Conservation (phyloP, 2,329 filamentous ascomycete genomes). For the Aureobasidium sp. region DNA sequence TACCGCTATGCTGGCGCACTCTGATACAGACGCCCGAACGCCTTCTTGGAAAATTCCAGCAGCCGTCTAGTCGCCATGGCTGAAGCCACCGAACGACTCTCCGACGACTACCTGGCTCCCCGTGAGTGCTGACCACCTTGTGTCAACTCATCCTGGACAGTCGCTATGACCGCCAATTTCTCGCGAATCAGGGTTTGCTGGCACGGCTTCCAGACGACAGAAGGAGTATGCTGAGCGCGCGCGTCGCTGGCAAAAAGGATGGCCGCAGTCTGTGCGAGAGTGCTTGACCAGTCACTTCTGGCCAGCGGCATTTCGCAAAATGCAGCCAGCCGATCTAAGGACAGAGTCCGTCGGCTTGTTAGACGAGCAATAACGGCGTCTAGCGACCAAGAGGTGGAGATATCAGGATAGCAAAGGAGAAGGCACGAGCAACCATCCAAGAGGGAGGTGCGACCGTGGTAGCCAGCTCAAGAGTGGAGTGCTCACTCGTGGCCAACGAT, state of each 20-base stretch:
- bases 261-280: slow-evolving; percentile 8
- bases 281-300: slow-evolving; percentile 7
- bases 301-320: background rate
- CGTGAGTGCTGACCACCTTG: background rate
- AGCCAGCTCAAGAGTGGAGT: background rate
- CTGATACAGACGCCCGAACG: slow-evolving; percentile 5
- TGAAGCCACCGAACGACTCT: slow-evolving; percentile 2
- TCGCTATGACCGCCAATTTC: slow-evolving; percentile 5
- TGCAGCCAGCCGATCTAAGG: slow-evolving; percentile 7
- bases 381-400: slow-evolving; percentile 7
- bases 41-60: slow-evolving; percentile 2
- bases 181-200: background rate
- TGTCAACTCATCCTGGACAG: background rate
- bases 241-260: slow-evolving; percentile 12
- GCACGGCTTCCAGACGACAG: background rate
- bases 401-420: slow-evolving; percentile 10
- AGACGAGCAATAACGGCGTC: slow-evolving; percentile 11
- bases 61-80: slow-evolving; percentile 2
- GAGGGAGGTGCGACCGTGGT: background rate
- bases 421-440: slow-evolving; percentile 1
- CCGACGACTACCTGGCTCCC: background rate
- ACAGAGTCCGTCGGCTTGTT: background rate
- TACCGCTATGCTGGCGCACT: slow-evolving; percentile 2
- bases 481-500: slow-evolving; percentile 8
- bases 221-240: background rate